These are phyloP conservation scores for Batrachochytrium dendrobatidis DNA, from an alignment of 371 early-diverging fungal genomes.

Conservation along the genomic window DNA sequence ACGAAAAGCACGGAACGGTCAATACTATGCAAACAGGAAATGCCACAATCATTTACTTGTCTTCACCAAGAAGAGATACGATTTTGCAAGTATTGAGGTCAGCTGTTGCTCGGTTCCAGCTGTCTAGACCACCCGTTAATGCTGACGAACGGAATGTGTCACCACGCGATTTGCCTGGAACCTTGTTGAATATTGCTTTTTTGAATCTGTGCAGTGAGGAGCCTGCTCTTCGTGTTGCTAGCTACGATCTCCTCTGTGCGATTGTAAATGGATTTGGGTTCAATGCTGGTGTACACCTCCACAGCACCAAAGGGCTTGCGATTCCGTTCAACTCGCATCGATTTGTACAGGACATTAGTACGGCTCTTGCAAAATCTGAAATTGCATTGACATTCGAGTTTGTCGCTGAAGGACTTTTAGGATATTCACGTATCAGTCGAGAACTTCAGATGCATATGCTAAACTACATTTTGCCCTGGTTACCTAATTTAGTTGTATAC, in stretches of 20 bases:
- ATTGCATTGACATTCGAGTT: conserved; percentile 81
- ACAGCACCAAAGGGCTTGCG: conserved; percentile 75
- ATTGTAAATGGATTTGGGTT: conserved; percentile 76
- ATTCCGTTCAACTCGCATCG: conserved; percentile 81
- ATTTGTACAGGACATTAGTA: conserved; percentile 74
- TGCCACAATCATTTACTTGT: conserved; percentile 50
- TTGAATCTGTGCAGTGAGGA: conserved; percentile 80
- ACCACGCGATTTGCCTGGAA: conserved; percentile 88
- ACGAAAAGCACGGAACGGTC: conserved; percentile 33
- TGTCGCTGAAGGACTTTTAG: conserved; percentile 77
- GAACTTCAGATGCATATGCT: conserved; percentile 61
- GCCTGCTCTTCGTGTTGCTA: conserved; percentile 68
- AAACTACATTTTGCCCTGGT: conserved; percentile 88
- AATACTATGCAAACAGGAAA: conserved; percentile 7
- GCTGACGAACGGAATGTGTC: conserved; percentile 60
- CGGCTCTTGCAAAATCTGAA: conserved; percentile 67
- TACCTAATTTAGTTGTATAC: conserved; percentile 61
- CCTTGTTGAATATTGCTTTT: conserved; percentile 84
- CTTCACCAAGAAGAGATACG: conserved; percentile 68
- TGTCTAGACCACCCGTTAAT: conserved; percentile 56
- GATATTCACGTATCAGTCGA: conserved; percentile 70
- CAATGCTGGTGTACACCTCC: conserved; percentile 72
- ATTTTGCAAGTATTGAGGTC: conserved; percentile 66
- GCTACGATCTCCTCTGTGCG: conserved; percentile 81
- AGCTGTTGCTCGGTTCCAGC: conserved; percentile 61